Conservation (phyloP, 176 grass and related monocot species). For the Rhynchospora breviuscula region DNA sequence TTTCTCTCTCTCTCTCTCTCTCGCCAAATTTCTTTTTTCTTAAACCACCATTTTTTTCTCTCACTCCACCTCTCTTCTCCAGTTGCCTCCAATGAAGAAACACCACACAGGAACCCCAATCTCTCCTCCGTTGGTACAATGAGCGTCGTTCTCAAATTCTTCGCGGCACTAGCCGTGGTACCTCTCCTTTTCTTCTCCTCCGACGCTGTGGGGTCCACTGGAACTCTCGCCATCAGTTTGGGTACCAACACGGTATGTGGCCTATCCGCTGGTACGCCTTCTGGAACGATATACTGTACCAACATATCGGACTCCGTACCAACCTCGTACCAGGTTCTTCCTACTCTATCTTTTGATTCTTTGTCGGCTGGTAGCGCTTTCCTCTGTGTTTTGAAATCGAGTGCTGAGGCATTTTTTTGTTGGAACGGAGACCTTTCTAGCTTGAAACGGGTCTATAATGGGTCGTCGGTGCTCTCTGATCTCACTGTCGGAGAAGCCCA, state of each 20-base stretch:
- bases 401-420: constrained; percentile 54
- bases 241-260: constrained; percentile 46
- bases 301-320: not conserved
- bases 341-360: constrained; percentile 33
- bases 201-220: constrained; percentile 18
- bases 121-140: not conserved
- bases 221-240: constrained; percentile 54
- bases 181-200: constrained; percentile 10
- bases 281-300: constrained; percentile 25
- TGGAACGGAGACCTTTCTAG: constrained; percentile 30
- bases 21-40: not conserved
- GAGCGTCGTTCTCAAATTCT: not conserved
- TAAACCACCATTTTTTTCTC: constrained; percentile 17
- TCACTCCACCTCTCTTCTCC: not conserved
- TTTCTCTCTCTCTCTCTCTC: not conserved
- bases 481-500: constrained; percentile 61
- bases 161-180: not conserved
- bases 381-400: constrained; percentile 38
- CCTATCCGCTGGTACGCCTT: constrained; percentile 1
- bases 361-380: constrained; percentile 46
- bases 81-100: constrained; percentile 16
- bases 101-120: not conserved
- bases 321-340: constrained; percentile 10
- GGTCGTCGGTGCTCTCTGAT: not conserved
- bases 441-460: constrained; percentile 49